A percentile compares a stretch with the other conserved stretches of the same genome.
Conservation (phyloP, 768 basidiomycete species). For the Suillus placidus region DNA sequence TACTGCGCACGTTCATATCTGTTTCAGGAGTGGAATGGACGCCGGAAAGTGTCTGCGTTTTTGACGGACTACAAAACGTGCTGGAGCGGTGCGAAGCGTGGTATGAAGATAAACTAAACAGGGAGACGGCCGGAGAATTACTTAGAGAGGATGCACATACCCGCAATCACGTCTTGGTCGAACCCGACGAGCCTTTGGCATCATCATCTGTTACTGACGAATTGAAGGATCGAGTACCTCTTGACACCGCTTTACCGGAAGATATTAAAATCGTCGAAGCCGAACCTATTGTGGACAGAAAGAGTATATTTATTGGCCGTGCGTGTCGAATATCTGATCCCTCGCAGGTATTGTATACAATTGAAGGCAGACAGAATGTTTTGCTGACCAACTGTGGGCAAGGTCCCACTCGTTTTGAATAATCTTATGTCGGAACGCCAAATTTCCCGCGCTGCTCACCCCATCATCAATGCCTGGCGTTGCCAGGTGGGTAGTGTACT, state of each 20-base stretch:
- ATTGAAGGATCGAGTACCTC: conserved; percentile 1
- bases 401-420: conserved; percentile 72
- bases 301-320: conserved; percentile 83
- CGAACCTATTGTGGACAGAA: conserved; percentile 84
- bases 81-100: conserved; percentile 67
- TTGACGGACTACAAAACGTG: conserved; percentile 82
- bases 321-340: conserved; percentile 81
- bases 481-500: conserved; percentile 67
- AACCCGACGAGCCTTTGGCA: conserved; percentile 13
- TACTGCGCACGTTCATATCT: conserved; percentile 83
- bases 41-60: conserved; percentile 75
- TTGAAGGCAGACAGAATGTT: conserved; percentile 19
- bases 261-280: conserved; percentile 70
- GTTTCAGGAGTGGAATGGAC: conserved; percentile 76
- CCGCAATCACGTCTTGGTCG: conserved; percentile 7
- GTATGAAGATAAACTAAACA: conserved; percentile 69
- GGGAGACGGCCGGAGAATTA: conserved; percentile 56
- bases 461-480: conserved; percentile 82
- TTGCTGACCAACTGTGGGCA: not conserved
- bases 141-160: conserved; percentile 53
- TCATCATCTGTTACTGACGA: conserved; percentile 5
- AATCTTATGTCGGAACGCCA: conserved; percentile 71
- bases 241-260: conserved; percentile 46
- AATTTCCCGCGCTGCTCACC: conserved; percentile 76
- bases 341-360: conserved; percentile 55